phyloP scores from a whole-genome alignment of 2,329 filamentous ascomycete genomes.

The Calonectria pseudoturangicola region DNA sequence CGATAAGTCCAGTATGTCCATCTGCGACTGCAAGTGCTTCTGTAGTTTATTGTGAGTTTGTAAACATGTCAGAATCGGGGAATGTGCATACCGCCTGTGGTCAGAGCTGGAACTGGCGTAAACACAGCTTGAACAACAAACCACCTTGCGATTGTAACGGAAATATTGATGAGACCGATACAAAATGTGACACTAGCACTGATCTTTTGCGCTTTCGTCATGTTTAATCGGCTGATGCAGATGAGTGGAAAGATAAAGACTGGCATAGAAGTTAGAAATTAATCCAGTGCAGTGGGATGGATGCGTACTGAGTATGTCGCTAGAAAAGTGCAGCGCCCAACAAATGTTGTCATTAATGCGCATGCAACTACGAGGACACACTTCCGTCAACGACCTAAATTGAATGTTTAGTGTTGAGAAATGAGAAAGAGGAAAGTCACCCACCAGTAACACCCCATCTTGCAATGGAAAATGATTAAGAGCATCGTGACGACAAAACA shows the following conservation, averaged over 20 bases:
- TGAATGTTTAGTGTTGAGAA: not conserved
- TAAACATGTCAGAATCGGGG: too few relatives aligned
- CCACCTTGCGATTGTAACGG: conserved; percentile 15
- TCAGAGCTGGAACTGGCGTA: conserved; percentile 1
- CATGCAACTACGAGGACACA: not conserved
- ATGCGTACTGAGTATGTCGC: not conserved
- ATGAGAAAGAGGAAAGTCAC: too few relatives aligned
- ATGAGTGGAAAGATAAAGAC: conserved; percentile 25
- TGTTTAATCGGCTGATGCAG: conserved; percentile 14
- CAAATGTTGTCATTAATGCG: conserved; percentile 15
- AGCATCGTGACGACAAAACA: conserved; percentile 2
- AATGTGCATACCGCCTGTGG: conserved; percentile 14
- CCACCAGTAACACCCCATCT: conserved; percentile 14
- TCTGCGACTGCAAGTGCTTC: conserved; percentile 12
- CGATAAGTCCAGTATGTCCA: conserved; percentile 16
- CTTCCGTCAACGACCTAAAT: not conserved
- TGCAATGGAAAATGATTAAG: not conserved
- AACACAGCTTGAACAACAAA: conserved; percentile 29
- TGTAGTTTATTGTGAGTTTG: not conserved
- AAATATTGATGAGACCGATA: conserved; percentile 24
- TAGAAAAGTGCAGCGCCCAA: conserved; percentile 13
- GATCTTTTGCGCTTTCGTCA: conserved; percentile 25
- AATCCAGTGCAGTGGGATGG: rapidly evolving
- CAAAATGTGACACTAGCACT: conserved; percentile 21
- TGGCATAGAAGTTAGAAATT: not conserved